Percentiles rank a stretch among this genome's conserved stretches.
Evolutionary conservation across 495 filamentous ascomycete species (phyloP).

Genomic region (Amniculicola lignicola): DNA sequence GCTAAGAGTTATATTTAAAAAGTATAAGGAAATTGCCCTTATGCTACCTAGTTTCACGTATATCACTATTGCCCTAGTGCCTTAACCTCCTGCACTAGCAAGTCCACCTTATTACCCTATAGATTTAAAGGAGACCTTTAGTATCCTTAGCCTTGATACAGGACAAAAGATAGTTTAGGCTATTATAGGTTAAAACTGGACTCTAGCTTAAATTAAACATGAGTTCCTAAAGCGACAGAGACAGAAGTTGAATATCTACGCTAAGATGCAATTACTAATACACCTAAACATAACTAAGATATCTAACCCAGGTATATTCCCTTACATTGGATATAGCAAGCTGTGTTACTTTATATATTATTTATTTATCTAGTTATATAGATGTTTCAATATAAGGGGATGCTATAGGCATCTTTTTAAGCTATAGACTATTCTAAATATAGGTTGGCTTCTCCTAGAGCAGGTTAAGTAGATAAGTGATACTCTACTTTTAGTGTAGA

Average conservation of each 20-base stretch:
- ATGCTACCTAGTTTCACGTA: constrained; percentile 10
- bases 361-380: constrained; percentile 3
- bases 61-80: constrained; percentile 6
- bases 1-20: constrained; percentile 7
- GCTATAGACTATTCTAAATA: constrained; percentile 9
- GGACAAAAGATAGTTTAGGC: not conserved
- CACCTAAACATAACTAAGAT: not conserved
- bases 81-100: not conserved
- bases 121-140: constrained; percentile 7
- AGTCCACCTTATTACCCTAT: not conserved
- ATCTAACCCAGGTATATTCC: not conserved
- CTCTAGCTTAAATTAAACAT: not conserved
- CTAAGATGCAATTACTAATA: constrained; percentile 11
- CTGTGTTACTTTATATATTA: constrained; percentile 10
- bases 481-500: not conserved
- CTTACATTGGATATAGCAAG: constrained; percentile 20
- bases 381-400: constrained; percentile 7
- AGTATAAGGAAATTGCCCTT: constrained; percentile 8
- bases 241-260: constrained; percentile 10
- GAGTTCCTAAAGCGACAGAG: constrained; percentile 15
- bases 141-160: constrained; percentile 4
- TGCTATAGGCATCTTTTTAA: constrained; percentile 16
- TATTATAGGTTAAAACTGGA: constrained; percentile 9
- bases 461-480: not conserved
- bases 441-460: not conserved